A percentile compares a stretch with the other conserved stretches of the same genome.
Conservation (phyloP, 176 grass and related monocot genomes). For the Oryza meyeriana region DNA sequence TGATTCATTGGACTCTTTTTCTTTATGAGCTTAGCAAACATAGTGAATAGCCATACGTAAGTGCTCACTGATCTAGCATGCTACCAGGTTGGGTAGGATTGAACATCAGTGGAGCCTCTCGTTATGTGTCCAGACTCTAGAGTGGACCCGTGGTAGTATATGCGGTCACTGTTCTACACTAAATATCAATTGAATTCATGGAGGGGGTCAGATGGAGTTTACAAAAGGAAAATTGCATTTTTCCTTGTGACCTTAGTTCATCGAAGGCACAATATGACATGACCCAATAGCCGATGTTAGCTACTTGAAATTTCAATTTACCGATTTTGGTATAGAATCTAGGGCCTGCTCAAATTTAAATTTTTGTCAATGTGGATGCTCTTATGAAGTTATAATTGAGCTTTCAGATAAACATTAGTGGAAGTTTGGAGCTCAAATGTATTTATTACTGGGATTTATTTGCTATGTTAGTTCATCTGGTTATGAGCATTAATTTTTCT, state of each 20-base stretch:
- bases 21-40: background rate
- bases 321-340: background rate
- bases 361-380: background rate
- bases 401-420: background rate
- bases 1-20: slow-evolving; percentile 14
- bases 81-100: slow-evolving; percentile 1
- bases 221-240: background rate
- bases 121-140: background rate
- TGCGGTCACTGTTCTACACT: background rate
- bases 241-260: background rate
- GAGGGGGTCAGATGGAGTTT: background rate
- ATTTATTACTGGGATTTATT: background rate
- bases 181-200: background rate
- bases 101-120: background rate
- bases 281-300: background rate
- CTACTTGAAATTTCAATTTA: background rate
- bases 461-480: background rate
- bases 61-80: slow-evolving; percentile 9
- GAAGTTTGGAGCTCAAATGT: background rate
- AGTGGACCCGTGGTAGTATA: background rate
- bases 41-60: background rate
- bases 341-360: background rate
- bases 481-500: background rate
- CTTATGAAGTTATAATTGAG: background rate
- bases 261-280: background rate